These are phyloP conservation scores for Gossypium trilobum DNA, from an alignment of 441 rosid species.

Conservation along the genomic window DNA sequence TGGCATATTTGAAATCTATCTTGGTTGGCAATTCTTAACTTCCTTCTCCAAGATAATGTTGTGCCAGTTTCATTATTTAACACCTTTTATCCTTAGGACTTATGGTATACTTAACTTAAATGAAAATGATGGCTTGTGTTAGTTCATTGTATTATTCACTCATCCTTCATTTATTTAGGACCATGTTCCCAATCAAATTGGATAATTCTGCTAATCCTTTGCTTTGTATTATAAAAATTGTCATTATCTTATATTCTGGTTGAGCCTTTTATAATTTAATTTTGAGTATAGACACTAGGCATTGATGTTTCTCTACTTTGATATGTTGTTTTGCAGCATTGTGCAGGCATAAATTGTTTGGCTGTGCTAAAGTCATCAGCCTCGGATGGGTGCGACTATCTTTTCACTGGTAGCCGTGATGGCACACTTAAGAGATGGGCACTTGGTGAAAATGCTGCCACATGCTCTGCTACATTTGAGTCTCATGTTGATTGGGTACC, in stretches of 20 bases:
- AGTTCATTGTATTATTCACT: neutral
- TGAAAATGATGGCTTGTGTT: neutral
- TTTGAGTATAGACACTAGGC: neutral
- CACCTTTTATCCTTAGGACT: neutral
- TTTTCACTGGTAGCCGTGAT: constrained; percentile 98
- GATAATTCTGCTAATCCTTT: neutral
- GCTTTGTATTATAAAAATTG: neutral
- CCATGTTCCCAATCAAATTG: neutral
- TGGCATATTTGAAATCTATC: neutral
- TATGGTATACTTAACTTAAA: neutral
- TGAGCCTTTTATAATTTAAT: neutral
- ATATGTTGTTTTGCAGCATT: constrained; percentile 57
- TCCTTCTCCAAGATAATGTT: neutral
- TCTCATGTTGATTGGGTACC: constrained; percentile 99
- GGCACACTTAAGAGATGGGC: constrained; percentile 95
- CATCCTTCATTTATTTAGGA: neutral
- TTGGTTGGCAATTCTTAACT: neutral
- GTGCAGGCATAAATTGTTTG: constrained; percentile 90
- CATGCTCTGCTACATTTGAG: constrained; percentile 89
- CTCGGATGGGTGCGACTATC: constrained; percentile 45
- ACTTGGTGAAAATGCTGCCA: constrained; percentile 54
- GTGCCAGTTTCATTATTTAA: neutral
- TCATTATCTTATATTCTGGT: neutral
- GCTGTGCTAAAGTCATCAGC: constrained; percentile 51
- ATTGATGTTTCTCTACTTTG: neutral